A percentile compares a stretch with the other conserved stretches of the same genome.
Conservation (phyloP, 129 eudicot species). For the Apium graveolens region DNA sequence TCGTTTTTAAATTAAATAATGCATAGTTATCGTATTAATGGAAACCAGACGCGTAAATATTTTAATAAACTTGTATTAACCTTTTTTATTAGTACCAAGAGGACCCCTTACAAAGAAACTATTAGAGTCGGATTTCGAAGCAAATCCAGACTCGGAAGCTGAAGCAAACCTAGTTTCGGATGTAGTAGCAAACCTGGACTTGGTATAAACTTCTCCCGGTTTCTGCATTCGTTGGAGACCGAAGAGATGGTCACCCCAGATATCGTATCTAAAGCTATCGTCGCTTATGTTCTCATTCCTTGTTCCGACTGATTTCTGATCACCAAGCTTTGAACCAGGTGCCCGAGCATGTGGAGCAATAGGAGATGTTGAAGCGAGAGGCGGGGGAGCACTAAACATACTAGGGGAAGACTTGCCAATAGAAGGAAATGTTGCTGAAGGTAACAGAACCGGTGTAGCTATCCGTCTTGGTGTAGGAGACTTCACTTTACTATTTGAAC, state of each 20-base stretch:
- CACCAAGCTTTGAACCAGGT: constrained; percentile 48
- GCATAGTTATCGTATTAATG: neutral
- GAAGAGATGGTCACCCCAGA: constrained; percentile 81
- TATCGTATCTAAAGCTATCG: constrained; percentile 47
- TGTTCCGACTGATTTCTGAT: constrained; percentile 21
- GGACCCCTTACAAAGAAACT: constrained; percentile 78
- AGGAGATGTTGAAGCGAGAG: constrained; percentile 28
- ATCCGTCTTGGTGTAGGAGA: constrained; percentile 19
- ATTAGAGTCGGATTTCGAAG: constrained; percentile 32
- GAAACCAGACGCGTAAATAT: neutral
- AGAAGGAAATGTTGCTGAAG: constrained; percentile 41
- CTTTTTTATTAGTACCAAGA: constrained; percentile 42
- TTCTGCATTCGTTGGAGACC: constrained; percentile 21
- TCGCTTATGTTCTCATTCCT: constrained; percentile 22
- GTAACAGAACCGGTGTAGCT: constrained; percentile 24
- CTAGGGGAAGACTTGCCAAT: constrained; percentile 20
- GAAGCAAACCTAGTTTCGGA: constrained; percentile 17
- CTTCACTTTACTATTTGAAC: constrained; percentile 22
- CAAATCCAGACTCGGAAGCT: constrained; percentile 14
- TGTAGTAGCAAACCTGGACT: constrained; percentile 23
- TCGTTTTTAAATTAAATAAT: too few relatives aligned
- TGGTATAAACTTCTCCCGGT: constrained; percentile 22
- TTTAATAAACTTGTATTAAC: constrained; percentile 40
- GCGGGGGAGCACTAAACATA: constrained; percentile 17
- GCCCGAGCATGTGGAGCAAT: constrained; percentile 47